phyloP scores from a whole-genome alignment of 148 eudicot genomes.

The Rhododendron molle region DNA sequence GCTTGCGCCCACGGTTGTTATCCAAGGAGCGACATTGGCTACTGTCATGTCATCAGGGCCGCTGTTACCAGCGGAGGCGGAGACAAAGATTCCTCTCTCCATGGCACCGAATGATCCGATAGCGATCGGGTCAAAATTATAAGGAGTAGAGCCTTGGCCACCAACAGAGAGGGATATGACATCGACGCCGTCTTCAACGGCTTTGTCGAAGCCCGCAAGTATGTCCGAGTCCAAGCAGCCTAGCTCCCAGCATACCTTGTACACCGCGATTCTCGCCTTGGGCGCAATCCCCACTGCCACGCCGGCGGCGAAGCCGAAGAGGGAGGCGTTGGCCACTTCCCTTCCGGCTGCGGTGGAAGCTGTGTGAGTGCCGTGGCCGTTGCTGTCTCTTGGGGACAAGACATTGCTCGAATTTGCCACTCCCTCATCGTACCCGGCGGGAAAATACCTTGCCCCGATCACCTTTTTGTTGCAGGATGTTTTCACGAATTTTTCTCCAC shows the following conservation, averaged over 20 bases:
- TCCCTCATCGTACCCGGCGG: slow-evolving; percentile 27
- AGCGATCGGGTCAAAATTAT: slow-evolving; percentile 38
- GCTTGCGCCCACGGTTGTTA: slow-evolving; percentile 56
- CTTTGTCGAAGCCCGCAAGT: slow-evolving; percentile 56
- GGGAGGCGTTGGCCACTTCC: slow-evolving; percentile 37
- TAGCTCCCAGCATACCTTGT: slow-evolving; percentile 49
- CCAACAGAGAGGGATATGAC: slow-evolving; percentile 65
- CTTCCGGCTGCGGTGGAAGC: slow-evolving; percentile 70
- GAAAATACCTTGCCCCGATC: slow-evolving; percentile 54
- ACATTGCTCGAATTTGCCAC: slow-evolving; percentile 7
- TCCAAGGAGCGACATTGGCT: slow-evolving; percentile 58
- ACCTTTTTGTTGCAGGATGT: slow-evolving; percentile 54
- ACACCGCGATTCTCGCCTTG: slow-evolving; percentile 59
- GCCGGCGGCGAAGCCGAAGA: slow-evolving; percentile 48
- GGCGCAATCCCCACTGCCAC: slow-evolving; percentile 62
- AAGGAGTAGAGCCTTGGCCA: slow-evolving; percentile 13
- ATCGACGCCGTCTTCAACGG: slow-evolving; percentile 57
- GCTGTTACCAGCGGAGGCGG: slow-evolving; percentile 58
- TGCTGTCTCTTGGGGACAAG: slow-evolving; percentile 39
- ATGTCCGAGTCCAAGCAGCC: slow-evolving; percentile 48
- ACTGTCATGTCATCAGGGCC: slow-evolving; percentile 33
- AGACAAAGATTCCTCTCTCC: slow-evolving; percentile 51
- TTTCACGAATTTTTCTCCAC: slow-evolving; percentile 34
- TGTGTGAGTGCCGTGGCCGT: slow-evolving; percentile 78
- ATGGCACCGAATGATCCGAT: slow-evolving; percentile 55